A percentile compares a stretch with the other conserved stretches of the same genome.
phyloP scores from a whole-genome alignment of 768 basidiomycete genomes.

The Crepidotus variabilis region DNA sequence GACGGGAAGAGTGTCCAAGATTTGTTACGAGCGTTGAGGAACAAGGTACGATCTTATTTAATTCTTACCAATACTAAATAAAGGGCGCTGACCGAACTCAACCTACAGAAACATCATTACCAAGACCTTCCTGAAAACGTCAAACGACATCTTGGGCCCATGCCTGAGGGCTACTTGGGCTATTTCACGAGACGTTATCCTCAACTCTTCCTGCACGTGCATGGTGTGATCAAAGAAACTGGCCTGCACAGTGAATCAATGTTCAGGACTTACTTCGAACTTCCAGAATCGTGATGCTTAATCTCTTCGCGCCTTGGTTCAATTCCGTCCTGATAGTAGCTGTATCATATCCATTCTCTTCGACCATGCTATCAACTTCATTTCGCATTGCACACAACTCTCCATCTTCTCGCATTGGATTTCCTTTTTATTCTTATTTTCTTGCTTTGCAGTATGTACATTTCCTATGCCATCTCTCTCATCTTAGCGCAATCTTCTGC shows the following conservation, averaged over 20 bases:
- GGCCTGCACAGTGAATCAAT: slow-evolving; percentile 79
- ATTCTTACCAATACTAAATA: not conserved
- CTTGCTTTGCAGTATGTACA: not conserved
- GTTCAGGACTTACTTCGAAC: slow-evolving; percentile 88
- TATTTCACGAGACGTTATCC: slow-evolving; percentile 97
- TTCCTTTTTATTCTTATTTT: not conserved
- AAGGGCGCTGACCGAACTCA: slow-evolving; percentile 5
- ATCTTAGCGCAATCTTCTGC: not conserved
- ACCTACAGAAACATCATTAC: slow-evolving; percentile 87
- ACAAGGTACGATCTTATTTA: slow-evolving; percentile 68
- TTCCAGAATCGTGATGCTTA: slow-evolving; percentile 33
- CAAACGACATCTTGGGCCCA: slow-evolving; percentile 81
- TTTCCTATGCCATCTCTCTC: not conserved
- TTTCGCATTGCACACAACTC: not conserved
- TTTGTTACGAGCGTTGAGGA: slow-evolving; percentile 85
- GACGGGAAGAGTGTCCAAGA: slow-evolving; percentile 90
- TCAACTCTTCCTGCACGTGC: slow-evolving; percentile 86
- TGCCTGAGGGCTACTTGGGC: slow-evolving; percentile 88
- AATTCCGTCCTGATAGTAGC: not conserved
- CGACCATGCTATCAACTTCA: not conserved
- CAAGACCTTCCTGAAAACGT: slow-evolving; percentile 94
- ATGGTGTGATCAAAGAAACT: slow-evolving; percentile 72
- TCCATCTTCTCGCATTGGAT: not conserved
- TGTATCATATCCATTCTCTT: not conserved
- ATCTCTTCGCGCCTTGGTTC: not conserved